Evolutionary conservation across 352 stramenopile genomes (phyloP), one percentile per base, ranked within the genome.

Genomic region (Pythium catenulatum): DNA sequence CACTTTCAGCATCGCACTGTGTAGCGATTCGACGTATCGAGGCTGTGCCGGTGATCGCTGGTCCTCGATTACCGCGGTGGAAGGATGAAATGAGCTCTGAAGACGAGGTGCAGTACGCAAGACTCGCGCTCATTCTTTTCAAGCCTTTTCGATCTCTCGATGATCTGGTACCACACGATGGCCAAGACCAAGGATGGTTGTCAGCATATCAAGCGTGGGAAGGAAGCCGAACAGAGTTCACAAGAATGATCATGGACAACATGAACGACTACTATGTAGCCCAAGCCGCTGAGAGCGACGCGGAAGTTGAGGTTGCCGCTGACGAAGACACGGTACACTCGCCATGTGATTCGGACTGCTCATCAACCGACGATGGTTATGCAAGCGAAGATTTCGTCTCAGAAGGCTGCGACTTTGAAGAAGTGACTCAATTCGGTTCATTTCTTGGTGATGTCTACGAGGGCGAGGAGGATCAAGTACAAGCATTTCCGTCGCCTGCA

Each of bases 251-350:
- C 68, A 77, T 77, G 68, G 13, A 19, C 45, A 77, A 77, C 45
- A 77, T 77, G 43, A 52, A 77, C 41, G 68, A 77, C n/a, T 77
- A 77, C 27, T 45, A 77, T 43, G 30, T 30, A 43, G 45, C 17
- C 21, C 41, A 45, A 43, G 45, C 19, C 39, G 41, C 68, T 37
- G 68, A 77, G 25, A 41, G 68, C n/a, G n/a, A n/a, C n/a, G n/a
- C n/a, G n/a, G n/a, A n/a, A n/a, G n/a, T n/a, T 45, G 68, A 59
- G 43, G 46, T n/a, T 58, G 45, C 30, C 61, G n/a, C 9, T 19
- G 54, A 66, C 30, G 56, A 66, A 66, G 25, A 54, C 45, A 23
- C 14, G 14, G 45, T 54, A 23, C 45, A 23, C 14, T 23, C 45
- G 23, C 54, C n/a, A 32, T n/a, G 59, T 30, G 21, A 39, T 8